Evolutionary conservation across 78 protist species (phyloP).

Genomic region (Dictyostelium citrinum): DNA sequence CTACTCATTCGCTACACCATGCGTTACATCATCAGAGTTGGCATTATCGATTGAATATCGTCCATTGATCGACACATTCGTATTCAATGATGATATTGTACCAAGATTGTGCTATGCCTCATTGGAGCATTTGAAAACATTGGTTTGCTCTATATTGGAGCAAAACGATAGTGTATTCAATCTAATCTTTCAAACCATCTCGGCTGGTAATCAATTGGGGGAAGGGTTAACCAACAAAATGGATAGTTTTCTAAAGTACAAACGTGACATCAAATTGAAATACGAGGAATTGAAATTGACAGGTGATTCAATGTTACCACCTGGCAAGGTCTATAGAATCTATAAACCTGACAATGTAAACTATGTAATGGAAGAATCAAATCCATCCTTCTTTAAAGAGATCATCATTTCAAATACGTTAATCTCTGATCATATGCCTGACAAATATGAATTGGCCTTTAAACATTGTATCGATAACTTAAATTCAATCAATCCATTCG

Average conservation of each 20-base stretch:
- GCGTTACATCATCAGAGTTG: constrained; percentile 52
- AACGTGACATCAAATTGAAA: constrained; percentile 34
- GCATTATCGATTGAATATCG: constrained; percentile 13
- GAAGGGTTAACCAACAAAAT: constrained; percentile 47
- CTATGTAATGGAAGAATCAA: constrained; percentile 70
- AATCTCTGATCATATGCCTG: constrained; percentile 76
- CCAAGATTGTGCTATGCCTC: constrained; percentile 69
- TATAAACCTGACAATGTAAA: constrained; percentile 21
- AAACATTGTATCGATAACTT: constrained; percentile 12
- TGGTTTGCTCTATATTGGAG: constrained; percentile 27
- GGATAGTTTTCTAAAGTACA: constrained; percentile 11
- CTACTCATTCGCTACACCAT: constrained; percentile 74
- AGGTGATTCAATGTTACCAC: constrained; percentile 56
- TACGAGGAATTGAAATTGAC: background rate
- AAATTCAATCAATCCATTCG: background rate
- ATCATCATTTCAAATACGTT: constrained; percentile 70
- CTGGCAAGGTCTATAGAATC: constrained; percentile 63
- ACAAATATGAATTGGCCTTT: constrained; percentile 56
- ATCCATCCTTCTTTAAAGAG: constrained; percentile 63
- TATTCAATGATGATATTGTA: constrained; percentile 68
- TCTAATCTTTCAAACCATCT: constrained; percentile 25
- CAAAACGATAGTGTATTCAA: constrained; percentile 28
- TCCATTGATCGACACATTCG: constrained; percentile 44
- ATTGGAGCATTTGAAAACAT: constrained; percentile 41
- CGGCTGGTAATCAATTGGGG: constrained; percentile 71